Evolutionary conservation across 345 rosid genomes (phyloP), one percentile per base, ranked within the genome.

Genomic region (Camelina sativa): DNA sequence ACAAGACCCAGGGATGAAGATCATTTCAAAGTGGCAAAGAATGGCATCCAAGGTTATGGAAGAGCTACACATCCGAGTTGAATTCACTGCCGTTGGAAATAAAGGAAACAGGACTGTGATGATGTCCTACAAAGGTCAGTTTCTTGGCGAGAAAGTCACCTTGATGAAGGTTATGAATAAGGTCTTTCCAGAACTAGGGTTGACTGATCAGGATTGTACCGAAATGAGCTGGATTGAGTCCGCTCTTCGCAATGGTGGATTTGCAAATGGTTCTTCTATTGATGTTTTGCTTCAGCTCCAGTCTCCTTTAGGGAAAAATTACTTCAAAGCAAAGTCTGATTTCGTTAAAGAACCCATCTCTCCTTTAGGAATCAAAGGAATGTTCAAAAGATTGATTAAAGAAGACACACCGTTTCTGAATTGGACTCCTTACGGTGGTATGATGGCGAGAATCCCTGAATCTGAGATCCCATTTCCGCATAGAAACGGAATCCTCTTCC

Each of bases 401-500:
- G 91, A 84, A 23, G 89, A 82, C 0, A 12, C 11, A 0, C 82
- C 91, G 0, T 6, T 84, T 30, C 66, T 78, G 81, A 77, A 81
- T 48, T 87, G 84, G 88, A 87, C 77, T 23, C 91, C 94, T 2
- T 87, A 79, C 19, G 92, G 97, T 1, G 97, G 94, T 32, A 82
- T 60, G 85, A 88, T 85, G 91, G 62, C 67, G 11, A 74, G 65
- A 34, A 82, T 91, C 64, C 17, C 83, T 0, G 94, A 80, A 35
- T 82, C 88, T 0, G 73, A 52, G 7, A 84, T 72, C 13, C 89
- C 96, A 3, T 90, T 85, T 75, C 96, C 91, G 0, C 92, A 88
- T 61, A 50, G 93, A 59, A 75, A 53, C 0, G 92, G 94, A 7
- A 80, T 35, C 11, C 11, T 80, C 0, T 91, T 82, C 78, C 83